Conservation (phyloP, 2,329 filamentous ascomycete genomes). For the Trichoderma sp. region DNA sequence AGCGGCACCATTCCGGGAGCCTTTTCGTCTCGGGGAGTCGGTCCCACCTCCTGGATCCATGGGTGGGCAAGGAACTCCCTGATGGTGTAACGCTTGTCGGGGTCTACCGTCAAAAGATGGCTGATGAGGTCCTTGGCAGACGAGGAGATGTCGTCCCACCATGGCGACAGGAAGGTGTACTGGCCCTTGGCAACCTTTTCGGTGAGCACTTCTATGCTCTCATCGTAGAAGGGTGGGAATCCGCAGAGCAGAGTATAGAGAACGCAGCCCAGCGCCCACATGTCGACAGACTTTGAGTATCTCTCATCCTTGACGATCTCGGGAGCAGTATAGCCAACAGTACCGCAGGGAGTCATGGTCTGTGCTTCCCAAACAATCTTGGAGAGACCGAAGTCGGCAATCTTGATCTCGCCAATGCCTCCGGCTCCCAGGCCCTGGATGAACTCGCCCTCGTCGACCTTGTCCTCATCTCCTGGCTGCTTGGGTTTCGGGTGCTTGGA, state of each 20-base stretch:
- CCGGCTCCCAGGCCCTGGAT: conserved; percentile 77
- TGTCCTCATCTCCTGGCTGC: conserved; percentile 91
- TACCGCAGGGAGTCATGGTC: conserved; percentile 99
- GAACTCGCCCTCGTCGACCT: conserved; percentile 95
- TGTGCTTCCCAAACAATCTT: conserved; percentile 98
- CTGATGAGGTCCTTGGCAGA: conserved; percentile 91
- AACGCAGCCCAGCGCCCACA: conserved; percentile 98
- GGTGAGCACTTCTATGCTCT: conserved; percentile 94
- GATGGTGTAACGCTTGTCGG: conserved; percentile 92
- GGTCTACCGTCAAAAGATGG: conserved; percentile 91
- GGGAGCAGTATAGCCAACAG: conserved; percentile 95
- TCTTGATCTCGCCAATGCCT: conserved; percentile 93
- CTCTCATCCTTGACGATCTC: conserved; percentile 99
- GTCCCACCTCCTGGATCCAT: conserved; percentile 75
- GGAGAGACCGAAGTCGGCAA: conserved; percentile 95
- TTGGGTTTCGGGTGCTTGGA: conserved; percentile 78
- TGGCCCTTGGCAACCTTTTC: conserved; percentile 97
- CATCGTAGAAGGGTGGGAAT: conserved; percentile 98
- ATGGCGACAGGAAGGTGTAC: conserved; percentile 96
- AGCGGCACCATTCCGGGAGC: conserved; percentile 48
- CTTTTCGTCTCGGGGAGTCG: conserved; percentile 60
- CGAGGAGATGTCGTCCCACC: conserved; percentile 99
- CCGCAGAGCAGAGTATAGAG: conserved; percentile 95
- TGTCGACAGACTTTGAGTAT: conserved; percentile 98
- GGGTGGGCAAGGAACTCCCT: conserved; percentile 91